Evolutionary conservation across 1,284 basidiomycete genomes (phyloP).

Genomic region (Fereydounia khargensis): DNA sequence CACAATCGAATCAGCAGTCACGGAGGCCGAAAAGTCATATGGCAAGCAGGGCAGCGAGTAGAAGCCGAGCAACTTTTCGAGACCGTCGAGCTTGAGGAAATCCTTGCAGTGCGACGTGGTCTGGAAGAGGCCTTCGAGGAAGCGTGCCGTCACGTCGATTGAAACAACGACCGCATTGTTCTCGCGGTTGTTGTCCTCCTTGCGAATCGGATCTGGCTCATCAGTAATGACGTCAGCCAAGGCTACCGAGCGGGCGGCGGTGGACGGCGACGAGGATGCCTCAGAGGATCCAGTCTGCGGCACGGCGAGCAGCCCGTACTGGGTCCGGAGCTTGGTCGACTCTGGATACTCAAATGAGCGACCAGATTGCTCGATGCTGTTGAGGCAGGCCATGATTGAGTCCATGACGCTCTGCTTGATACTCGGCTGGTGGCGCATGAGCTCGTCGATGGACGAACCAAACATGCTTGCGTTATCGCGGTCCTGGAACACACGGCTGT

Average conservation of each 20-base stretch:
- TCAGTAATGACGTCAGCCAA: constrained; percentile 39
- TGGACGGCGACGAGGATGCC: constrained; percentile 1
- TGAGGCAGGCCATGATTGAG: constrained; percentile 21
- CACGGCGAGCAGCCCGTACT: constrained; percentile 27
- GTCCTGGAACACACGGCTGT: constrained; percentile 82
- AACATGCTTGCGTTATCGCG: constrained; percentile 88
- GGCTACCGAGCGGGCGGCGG: constrained; percentile 15
- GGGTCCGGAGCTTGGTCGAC: constrained; percentile 16
- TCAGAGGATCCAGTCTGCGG: constrained; percentile 1
- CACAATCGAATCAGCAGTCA: constrained; percentile 78
- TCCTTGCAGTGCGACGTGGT: constrained; percentile 81
- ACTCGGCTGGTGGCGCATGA: constrained; percentile 90
- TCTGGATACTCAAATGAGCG: constrained; percentile 59
- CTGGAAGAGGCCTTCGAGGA: constrained; percentile 86
- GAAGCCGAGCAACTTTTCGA: constrained; percentile 73
- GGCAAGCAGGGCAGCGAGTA: constrained; percentile 83
- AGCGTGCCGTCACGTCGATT: constrained; percentile 52
- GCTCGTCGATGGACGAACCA: constrained; percentile 87
- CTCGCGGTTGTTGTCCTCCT: constrained; percentile 29
- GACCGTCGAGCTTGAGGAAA: constrained; percentile 77
- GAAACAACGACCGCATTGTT: constrained; percentile 39
- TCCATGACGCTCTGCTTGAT: constrained; percentile 70
- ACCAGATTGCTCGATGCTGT: constrained; percentile 68
- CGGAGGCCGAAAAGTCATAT: constrained; percentile 80
- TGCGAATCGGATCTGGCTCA: constrained; percentile 38